Base-by-base conservation (phyloP, 805 yeast genomes). In the Saccharomycopsis sp. region DNA sequence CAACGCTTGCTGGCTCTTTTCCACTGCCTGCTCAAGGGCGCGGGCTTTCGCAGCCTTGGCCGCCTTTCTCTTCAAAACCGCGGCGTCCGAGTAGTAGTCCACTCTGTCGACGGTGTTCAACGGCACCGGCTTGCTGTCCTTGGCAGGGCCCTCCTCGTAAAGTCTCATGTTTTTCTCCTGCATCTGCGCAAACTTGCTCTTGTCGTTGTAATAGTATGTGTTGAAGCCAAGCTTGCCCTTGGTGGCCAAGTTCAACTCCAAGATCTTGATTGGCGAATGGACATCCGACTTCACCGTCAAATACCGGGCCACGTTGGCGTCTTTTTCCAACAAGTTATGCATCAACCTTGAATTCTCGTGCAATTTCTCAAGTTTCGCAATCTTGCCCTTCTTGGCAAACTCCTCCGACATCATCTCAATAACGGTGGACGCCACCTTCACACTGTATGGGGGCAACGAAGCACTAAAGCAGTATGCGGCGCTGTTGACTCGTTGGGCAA, bases 381-480 rank as follows among this genome's bases (percentile, higher is more conserved):
- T 69, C 44, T 60, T 52, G 3, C 71, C 74, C 22, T 48, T 48
- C 2, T 46, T 30, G 22, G 54, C 54, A 30, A 50, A 48, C 30
- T 56, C 54, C 19, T 61, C 50, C 30, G 65, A 68, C 48, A 85
- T 63, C 30, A 75, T 58, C 12, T 64, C 54, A 30, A 85, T 64
- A 0, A 73, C 71, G 39, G 66, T 65, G 1, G 83, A 71, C 1
- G 72, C 73, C 2, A 78, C 77, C 42, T 65, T 70, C 1, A 95
- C 94, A 32, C 86, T 73, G 60, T 82, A 89, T 18, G 96, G 94
- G 9, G 98, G 97, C 57, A 89, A 72, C 1, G 96, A 74, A 5
- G 98, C 98, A 53, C 94, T 82, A 59, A 85, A 92, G 46, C 92
- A 92, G 57, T 86, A 92, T 2, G 95, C 96, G 50, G 70, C 69